Conservation (phyloP, 768 basidiomycete species). For the Hydnomerulius pinastri region DNA sequence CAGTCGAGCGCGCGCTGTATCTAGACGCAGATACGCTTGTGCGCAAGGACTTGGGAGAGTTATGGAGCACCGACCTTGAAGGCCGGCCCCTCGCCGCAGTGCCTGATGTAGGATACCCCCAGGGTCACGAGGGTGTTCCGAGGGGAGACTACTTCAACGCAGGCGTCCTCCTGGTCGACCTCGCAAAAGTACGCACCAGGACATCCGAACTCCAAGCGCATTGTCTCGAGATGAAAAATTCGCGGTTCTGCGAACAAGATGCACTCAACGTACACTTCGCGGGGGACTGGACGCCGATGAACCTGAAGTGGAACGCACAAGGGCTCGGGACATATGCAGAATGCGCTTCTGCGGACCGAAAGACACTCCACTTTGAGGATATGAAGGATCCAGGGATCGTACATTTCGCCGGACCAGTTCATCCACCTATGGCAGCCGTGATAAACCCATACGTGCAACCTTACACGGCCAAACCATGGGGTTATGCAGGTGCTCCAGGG, state of each 20-base stretch:
- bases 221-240: slow-evolving; percentile 27
- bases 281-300: slow-evolving; percentile 43
- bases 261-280: slow-evolving; percentile 48
- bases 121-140: slow-evolving; percentile 42
- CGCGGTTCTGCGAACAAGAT: slow-evolving; percentile 50
- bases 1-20: slow-evolving; percentile 52
- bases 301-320: slow-evolving; percentile 55
- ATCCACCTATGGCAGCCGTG: slow-evolving; percentile 45
- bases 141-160: slow-evolving; percentile 52
- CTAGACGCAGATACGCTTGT: slow-evolving; percentile 56
- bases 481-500: slow-evolving; percentile 52
- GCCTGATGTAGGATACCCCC: slow-evolving; percentile 50
- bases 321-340: slow-evolving; percentile 56
- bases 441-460: slow-evolving; percentile 56
- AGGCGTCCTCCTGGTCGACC: slow-evolving; percentile 54
- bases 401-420: slow-evolving; percentile 59
- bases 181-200: slow-evolving; percentile 37
- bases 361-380: slow-evolving; percentile 30
- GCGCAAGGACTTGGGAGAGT: slow-evolving; percentile 35
- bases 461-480: slow-evolving; percentile 58
- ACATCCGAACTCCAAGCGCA: slow-evolving; percentile 28
- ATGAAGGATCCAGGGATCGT: slow-evolving; percentile 48
- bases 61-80: slow-evolving; percentile 49
- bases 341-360: slow-evolving; percentile 36
- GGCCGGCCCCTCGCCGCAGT: slow-evolving; percentile 46